Base-by-base conservation (phyloP, 2,329 filamentous ascomycete species). In the Chrysoporthe austroafricana region DNA sequence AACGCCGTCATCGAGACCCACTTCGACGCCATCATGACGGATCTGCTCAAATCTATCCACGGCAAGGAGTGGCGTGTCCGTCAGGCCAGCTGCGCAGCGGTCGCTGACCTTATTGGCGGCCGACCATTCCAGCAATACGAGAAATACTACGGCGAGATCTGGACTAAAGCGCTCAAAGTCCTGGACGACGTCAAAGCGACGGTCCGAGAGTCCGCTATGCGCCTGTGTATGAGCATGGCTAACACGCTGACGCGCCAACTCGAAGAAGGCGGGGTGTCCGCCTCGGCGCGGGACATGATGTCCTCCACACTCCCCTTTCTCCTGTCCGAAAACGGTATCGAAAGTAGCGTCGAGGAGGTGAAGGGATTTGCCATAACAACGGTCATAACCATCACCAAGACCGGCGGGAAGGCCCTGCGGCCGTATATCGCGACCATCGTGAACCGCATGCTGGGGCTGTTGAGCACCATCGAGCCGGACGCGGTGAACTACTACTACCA, bases 121-220 rank as follows among this genome's bases (percentile, higher is more conserved):
- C 86, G 92, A 39, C 88, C 90, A 2, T 90, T 92, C 69, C 81
- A 84, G 42, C 88, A 90, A 78, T 98, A 97, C 73, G 92, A 95
- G 73, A 88, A 88, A 67, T 94, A 96, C 75, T 91, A 98, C 62
- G 86, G 90, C 64, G 87, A 93, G 26, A 93, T 98, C 61, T 97
- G 96, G 91, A 87, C 86, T 13, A 88, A 91, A 39, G 91, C 93
- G 0, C 91, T 98, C 78, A 96, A 93, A 74, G 94, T 99, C 0
- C 83, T 98, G 6, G 96, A 99, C 77, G 96, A 99, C 77, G 96
- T 98, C 77, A 99, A 99, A 77, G 91, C 91, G 8, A 94, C 91
- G 1, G 96, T 99, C 4, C 87, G 96, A 63, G 84, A 86, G 46
- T 91, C 94, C 1, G 96, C 96, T 1, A 85, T 94, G 58, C 89